Base-by-base conservation (phyloP, 371 early-diverging fungal species). In the Dipsacomyces acuminosporus region DNA sequence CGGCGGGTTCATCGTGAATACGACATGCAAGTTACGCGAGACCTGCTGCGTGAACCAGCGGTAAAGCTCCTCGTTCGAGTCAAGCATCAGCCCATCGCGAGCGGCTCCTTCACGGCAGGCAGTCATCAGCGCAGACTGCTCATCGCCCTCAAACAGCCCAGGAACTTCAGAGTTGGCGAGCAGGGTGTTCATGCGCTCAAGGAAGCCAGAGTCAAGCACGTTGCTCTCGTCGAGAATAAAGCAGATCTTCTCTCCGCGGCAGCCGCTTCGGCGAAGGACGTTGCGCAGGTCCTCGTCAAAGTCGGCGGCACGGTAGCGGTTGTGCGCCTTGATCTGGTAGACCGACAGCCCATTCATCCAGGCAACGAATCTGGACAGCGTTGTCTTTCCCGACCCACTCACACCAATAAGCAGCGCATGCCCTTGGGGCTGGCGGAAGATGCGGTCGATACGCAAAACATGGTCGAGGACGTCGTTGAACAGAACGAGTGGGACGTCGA, bases 1-100 rank as follows among this genome's bases (percentile, higher is more conserved):
- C 0, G 98, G 98, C 18, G 96, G 96, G 74, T 98, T 97, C 99
- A 99, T 99, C 9, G 98, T 97, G 66, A 99, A 98, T 8, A 99
- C 95, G 17, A 99, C 94, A 71, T 99, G 99, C 23, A 99, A 76
- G 67, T 99, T 98, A 50, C 86, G 82, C 84, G 88, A 90, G 45
- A 98, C 92, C 75, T 96, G 97, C 51, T 88, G 85, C 20, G 90
- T 93, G 77, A 99, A 98, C 97, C 97, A 98, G 61, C 88, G 87
- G 82, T 94, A 93, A 20, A 97, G 80, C 66, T 99, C 98, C 56
- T 99, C 99, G 47, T 80, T 73, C 11, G 94, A 88, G 62, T 98
- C 97, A 17, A 96, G 78, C 86, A 93, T 85, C 44, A 90, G 65
- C 18, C 98, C 99, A 51, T 98, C 96, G 23, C 92, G 80, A 48